These are phyloP conservation scores for Gnomoniopsis smithogilvyi DNA, from an alignment of 2,329 filamentous ascomycete species.

Conservation along the genomic window DNA sequence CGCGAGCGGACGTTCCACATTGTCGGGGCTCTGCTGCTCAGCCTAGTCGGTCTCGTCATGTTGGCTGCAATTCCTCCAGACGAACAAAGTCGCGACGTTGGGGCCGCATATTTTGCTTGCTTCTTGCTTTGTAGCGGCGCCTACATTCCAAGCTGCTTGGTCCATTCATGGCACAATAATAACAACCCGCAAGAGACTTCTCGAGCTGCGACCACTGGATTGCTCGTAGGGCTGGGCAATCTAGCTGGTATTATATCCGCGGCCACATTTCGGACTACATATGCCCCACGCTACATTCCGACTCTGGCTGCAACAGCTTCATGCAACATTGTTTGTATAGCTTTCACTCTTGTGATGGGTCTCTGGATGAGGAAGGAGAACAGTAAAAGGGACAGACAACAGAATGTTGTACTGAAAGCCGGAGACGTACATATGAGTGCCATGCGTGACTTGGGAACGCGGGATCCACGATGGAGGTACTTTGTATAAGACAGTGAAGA, in stretches of 20 bases:
- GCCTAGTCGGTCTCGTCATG: slow-evolving; percentile 41
- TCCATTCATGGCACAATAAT: slow-evolving; percentile 50
- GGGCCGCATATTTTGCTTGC: slow-evolving; percentile 46
- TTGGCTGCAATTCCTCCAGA: slow-evolving; percentile 37
- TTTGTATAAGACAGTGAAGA: slow-evolving; percentile 20
- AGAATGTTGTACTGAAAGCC: slow-evolving; percentile 31
- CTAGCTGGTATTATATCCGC: slow-evolving; percentile 42
- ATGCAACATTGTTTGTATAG: slow-evolving; percentile 40
- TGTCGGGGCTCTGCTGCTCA: slow-evolving; percentile 32
- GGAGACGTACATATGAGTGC: slow-evolving; percentile 36
- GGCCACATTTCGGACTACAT: slow-evolving; percentile 43
- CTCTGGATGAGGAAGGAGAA: slow-evolving; percentile 45
- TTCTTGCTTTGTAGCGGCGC: slow-evolving; percentile 43
- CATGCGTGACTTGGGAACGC: slow-evolving; percentile 33
- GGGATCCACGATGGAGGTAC: slow-evolving; percentile 34
- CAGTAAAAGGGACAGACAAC: slow-evolving; percentile 32
- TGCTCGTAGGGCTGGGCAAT: slow-evolving; percentile 46
- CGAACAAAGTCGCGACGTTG: slow-evolving; percentile 33
- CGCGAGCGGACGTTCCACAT: slow-evolving; percentile 45
- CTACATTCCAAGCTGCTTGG: slow-evolving; percentile 44
- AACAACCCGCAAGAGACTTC: slow-evolving; percentile 49
- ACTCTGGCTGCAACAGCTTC: slow-evolving; percentile 38
- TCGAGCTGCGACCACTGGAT: slow-evolving; percentile 44
- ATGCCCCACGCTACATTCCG: slow-evolving; percentile 45
- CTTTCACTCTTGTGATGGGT: slow-evolving; percentile 34